phyloP scores from a whole-genome alignment of 257 asterid genomes.

The Forsythia suspensa region DNA sequence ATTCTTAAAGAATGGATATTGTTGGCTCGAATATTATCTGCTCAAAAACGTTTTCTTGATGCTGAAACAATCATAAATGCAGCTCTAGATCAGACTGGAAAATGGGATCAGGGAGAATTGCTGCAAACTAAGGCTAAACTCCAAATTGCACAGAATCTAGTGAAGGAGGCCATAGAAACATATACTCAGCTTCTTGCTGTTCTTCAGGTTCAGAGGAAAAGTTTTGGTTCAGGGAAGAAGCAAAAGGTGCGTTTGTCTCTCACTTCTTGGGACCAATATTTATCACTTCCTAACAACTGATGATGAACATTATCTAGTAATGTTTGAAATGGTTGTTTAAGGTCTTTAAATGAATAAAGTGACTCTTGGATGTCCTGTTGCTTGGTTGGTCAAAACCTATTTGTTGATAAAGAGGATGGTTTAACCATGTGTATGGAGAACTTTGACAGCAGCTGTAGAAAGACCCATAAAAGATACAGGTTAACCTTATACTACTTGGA shows the following conservation, averaged over 20 bases:
- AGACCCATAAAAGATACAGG: not conserved
- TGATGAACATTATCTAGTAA: not conserved
- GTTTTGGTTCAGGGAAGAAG: constrained; percentile 49
- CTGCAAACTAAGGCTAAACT: constrained; percentile 86
- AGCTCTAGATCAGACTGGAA: constrained; percentile 76
- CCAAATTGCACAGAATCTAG: constrained; percentile 64
- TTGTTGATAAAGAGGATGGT: constrained; percentile 6
- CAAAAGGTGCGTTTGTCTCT: constrained; percentile 44
- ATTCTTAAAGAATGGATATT: constrained; percentile 66
- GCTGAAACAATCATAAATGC: constrained; percentile 64
- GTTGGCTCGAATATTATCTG: constrained; percentile 77
- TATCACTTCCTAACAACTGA: not conserved
- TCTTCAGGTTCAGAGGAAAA: constrained; percentile 72
- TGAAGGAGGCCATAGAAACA: constrained; percentile 72
- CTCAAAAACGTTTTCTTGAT: constrained; percentile 60
- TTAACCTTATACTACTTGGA: not conserved
- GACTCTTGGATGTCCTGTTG: not conserved
- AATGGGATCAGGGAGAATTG: constrained; percentile 83
- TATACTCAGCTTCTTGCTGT: constrained; percentile 75
- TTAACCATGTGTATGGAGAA: not conserved
- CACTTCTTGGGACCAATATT: constrained; percentile 20
- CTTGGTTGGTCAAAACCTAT: constrained; percentile 3
- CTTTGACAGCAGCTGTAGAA: not conserved
- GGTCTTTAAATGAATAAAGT: not conserved
- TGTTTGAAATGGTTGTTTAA: constrained; percentile 11